phyloP scores from a whole-genome alignment of 2,329 filamentous ascomycete species.

The Aureobasidium sp. region DNA sequence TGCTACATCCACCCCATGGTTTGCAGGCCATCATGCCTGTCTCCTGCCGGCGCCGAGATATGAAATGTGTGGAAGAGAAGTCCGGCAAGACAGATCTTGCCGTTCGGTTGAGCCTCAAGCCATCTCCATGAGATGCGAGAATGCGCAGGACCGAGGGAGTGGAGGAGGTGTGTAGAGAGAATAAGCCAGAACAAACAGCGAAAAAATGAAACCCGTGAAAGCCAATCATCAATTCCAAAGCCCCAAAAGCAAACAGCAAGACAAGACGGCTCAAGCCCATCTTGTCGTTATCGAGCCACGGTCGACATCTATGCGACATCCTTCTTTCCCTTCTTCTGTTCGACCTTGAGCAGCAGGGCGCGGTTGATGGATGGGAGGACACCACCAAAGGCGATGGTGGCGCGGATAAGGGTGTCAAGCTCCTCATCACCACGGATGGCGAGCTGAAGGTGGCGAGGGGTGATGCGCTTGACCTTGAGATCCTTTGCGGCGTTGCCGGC shows the following conservation, averaged over 20 bases:
- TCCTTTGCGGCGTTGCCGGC: conserved; percentile 99
- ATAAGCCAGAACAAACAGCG: conserved; percentile 2
- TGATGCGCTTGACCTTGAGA: conserved; percentile 99
- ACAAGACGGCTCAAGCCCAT: background rate
- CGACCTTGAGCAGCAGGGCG: conserved; percentile 87
- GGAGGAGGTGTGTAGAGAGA: background rate
- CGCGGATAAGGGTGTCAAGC: conserved; percentile 92
- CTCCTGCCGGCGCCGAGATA: conserved; percentile 10
- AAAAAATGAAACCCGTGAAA: conserved; percentile 13
- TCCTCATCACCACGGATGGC: conserved; percentile 98
- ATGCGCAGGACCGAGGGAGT: background rate
- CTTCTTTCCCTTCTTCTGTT: conserved; percentile 83
- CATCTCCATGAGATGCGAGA: background rate
- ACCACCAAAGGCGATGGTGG: conserved; percentile 97
- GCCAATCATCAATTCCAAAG: conserved; percentile 14
- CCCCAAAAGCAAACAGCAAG: background rate
- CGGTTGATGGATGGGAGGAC: conserved; percentile 98
- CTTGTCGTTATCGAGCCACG: background rate
- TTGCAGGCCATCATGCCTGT: conserved; percentile 1
- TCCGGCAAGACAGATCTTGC: background rate
- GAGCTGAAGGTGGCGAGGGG: conserved; percentile 92
- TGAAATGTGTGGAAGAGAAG: background rate
- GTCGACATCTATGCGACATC: background rate
- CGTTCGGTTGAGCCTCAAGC: background rate
- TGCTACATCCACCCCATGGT: conserved; percentile 7